Percentiles rank a stretch among this genome's conserved stretches.
phyloP scores from a whole-genome alignment of 2,329 filamentous ascomycete species.

The Fusarium kyushuense region DNA sequence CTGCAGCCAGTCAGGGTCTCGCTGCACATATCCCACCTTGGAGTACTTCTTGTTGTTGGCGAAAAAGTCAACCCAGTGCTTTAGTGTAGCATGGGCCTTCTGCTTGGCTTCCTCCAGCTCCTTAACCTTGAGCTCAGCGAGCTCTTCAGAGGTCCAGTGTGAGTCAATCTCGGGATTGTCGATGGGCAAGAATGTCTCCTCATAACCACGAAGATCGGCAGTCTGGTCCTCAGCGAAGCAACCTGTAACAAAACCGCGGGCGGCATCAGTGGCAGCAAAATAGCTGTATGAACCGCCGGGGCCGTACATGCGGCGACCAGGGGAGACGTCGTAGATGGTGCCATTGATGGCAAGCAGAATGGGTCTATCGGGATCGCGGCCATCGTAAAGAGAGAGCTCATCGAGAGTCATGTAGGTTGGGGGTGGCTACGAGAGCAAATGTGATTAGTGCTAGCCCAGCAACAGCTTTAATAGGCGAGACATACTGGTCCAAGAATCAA shows the following conservation, averaged over 20 bases:
- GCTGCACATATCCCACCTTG: slow-evolving; percentile 79
- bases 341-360: slow-evolving; percentile 93
- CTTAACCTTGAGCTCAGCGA: slow-evolving; percentile 65
- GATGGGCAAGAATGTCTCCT: slow-evolving; percentile 82
- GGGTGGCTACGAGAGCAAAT: slow-evolving; percentile 56
- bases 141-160: slow-evolving; percentile 66
- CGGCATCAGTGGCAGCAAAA: slow-evolving; percentile 88
- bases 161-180: slow-evolving; percentile 73
- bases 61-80: slow-evolving; percentile 89
- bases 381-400: slow-evolving; percentile 81
- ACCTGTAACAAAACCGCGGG: slow-evolving; percentile 89
- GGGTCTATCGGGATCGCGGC: slow-evolving; percentile 77
- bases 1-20: slow-evolving; percentile 71
- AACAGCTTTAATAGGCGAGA: slow-evolving; percentile 8
- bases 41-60: slow-evolving; percentile 82
- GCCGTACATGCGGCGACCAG: slow-evolving; percentile 77
- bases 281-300: slow-evolving; percentile 87
- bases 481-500: slow-evolving; percentile 44
- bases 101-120: slow-evolving; percentile 74
- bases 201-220: slow-evolving; percentile 85
- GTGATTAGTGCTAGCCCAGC: slow-evolving; percentile 12
- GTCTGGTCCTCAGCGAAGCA: slow-evolving; percentile 91
- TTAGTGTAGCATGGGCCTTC: slow-evolving; percentile 74
- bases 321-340: slow-evolving; percentile 85
- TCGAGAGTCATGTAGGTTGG: slow-evolving; percentile 79